Evolutionary conservation across 2,329 filamentous ascomycete species (phyloP), one percentile per base, ranked within the genome.

Genomic region (Cladosporium velox): DNA sequence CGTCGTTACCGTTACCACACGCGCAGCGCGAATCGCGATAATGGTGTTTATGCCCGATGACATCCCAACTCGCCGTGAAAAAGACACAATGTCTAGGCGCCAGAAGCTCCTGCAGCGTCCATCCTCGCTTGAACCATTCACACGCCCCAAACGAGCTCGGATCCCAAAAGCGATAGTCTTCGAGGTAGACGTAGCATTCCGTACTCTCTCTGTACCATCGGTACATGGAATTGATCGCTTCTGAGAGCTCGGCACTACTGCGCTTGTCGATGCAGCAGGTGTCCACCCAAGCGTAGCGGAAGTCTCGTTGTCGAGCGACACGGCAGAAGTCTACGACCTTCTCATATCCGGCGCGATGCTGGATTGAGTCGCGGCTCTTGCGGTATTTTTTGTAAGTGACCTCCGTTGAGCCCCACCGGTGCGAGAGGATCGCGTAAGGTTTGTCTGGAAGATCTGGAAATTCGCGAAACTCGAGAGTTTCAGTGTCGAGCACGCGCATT

Each of bases 101-200:
- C 2, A 73, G 59, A 14, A 73, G 64, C 35, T 72, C 72, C 58
- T 72, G 71, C n/a, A 72, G 63, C 14, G 71, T 72, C 70, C 70
- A 73, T 11, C 70, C 70, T 24, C 69, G 41, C 1, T 44, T 67
- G 38, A 71, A 72, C 71, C 70, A 73, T 5, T 60, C 47, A n/a
- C 68, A 69, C n/a, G 57, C 35, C 11, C 4, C 21, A 2, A 65
- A 38, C n/a, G 35, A 38, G 35, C 52, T 30, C 7, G 49, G 24
- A n/a, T 38, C 49, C 4, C 21, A 49, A 11, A n/a, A 26, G 1
- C 30, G 30, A 11, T 55, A 65, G 24, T 65, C 57, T 6, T 41
- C 44, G 4, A 65, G 44, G n/a, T 24, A 60, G 5, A 54, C 64
- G 26, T 41, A 44, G 57, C 64, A 65, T 14, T 54, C 41, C 10